A percentile compares a stretch with the other conserved stretches of the same genome.
phyloP scores from a whole-genome alignment of 441 rosid genomes.

The Jatropha podagrica region DNA sequence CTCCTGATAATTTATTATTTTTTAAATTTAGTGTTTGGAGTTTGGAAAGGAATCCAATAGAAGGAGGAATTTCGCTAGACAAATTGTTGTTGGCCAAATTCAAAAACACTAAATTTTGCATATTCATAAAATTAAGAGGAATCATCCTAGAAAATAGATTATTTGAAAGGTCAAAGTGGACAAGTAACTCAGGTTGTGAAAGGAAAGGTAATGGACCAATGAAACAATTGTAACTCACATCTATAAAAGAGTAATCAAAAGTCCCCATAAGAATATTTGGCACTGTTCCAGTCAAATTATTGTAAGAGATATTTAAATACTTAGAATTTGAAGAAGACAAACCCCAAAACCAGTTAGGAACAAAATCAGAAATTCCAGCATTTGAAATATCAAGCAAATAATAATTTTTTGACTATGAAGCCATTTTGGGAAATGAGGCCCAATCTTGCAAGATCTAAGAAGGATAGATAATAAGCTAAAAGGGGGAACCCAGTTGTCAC shows the following conservation, averaged over 20 bases:
- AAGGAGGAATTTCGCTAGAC: slow-evolving; percentile 4
- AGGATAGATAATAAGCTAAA: not conserved
- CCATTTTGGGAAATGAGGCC: slow-evolving; percentile 12
- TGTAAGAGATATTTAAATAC: slow-evolving; percentile 1
- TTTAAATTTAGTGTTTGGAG: slow-evolving; percentile 2
- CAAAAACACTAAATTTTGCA: not conserved
- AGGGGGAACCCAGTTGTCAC: slow-evolving; percentile 5
- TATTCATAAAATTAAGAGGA: not conserved
- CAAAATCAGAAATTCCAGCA: not conserved
- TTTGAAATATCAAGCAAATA: not conserved
- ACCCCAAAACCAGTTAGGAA: not conserved
- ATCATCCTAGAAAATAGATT: not conserved
- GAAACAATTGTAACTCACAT: not conserved
- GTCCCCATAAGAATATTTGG: not conserved
- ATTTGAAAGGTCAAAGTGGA: slow-evolving; percentile 5
- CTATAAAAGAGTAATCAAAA: too few species aligned
- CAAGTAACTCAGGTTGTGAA: not conserved
- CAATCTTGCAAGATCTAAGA: not conserved
- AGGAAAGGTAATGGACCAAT: not conserved
- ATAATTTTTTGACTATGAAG: not conserved
- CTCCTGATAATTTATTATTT: slow-evolving; percentile 7
- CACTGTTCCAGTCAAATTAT: not conserved
- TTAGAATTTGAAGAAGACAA: not conserved
- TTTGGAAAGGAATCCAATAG: not conserved
- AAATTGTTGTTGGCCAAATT: not conserved